These are phyloP conservation scores for Beta vulgaris DNA, from an alignment of 148 eudicot genomes.

Conservation along the genomic window DNA sequence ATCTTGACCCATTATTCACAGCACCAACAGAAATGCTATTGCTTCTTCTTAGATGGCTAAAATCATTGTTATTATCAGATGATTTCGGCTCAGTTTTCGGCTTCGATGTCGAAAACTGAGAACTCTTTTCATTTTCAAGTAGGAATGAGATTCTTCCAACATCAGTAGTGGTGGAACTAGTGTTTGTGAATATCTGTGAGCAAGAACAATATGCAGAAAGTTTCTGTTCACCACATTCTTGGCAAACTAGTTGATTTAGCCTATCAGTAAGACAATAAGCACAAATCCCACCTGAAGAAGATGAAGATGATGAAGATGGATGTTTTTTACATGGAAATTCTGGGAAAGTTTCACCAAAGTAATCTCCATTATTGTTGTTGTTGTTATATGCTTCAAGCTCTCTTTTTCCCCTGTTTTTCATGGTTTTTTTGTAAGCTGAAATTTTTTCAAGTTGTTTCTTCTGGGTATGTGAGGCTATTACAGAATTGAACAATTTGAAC, in stretches of 20 bases:
- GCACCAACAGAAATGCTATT: slow-evolving; percentile 49
- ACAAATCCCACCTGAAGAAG: slow-evolving; percentile 61
- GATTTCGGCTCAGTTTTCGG: slow-evolving; percentile 16
- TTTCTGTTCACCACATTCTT: slow-evolving; percentile 73
- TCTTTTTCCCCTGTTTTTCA: slow-evolving; percentile 75
- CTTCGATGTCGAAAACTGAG: not conserved
- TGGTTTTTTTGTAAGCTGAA: slow-evolving; percentile 22
- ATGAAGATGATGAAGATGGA: slow-evolving; percentile 41
- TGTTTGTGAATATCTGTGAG: slow-evolving; percentile 31
- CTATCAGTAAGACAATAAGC: slow-evolving; percentile 74
- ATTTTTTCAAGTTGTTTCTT: not conserved
- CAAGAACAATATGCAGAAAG: slow-evolving; percentile 41
- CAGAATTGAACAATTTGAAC: not conserved
- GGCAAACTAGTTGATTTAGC: slow-evolving; percentile 60
- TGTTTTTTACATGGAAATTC: slow-evolving; percentile 67
- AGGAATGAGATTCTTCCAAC: slow-evolving; percentile 77
- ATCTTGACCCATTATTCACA: slow-evolving; percentile 26
- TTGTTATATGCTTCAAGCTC: slow-evolving; percentile 40
- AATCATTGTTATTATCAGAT: slow-evolving; percentile 17
- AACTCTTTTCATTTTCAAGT: slow-evolving; percentile 54
- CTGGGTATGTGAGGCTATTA: not conserved
- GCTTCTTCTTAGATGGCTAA: slow-evolving; percentile 44
- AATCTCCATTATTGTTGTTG: slow-evolving; percentile 13
- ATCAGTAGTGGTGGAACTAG: slow-evolving; percentile 26
- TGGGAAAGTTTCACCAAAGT: slow-evolving; percentile 17